Conservation (phyloP, 495 filamentous ascomycete genomes). For the Bryoglossum gracile region DNA sequence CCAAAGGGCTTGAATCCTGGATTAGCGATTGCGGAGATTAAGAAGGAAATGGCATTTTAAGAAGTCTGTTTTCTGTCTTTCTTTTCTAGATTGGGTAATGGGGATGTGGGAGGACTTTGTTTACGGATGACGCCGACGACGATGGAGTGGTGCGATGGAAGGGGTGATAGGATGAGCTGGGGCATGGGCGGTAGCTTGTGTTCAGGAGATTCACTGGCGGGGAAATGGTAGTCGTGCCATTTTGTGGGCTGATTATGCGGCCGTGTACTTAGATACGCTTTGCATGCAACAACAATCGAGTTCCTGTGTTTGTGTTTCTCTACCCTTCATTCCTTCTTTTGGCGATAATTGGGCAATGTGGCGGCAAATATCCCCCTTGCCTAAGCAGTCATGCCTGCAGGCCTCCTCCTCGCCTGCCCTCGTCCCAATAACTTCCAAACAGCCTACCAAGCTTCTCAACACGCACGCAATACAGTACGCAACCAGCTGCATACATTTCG, state of each 20-base stretch:
- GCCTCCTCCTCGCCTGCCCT: no score
- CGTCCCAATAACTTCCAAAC: no score
- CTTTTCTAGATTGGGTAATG: neutral
- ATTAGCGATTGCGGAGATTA: slow-evolving; percentile 91
- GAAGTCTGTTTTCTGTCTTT: no score
- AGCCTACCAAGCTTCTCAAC: no score
- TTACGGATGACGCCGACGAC: neutral
- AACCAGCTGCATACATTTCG: no score
- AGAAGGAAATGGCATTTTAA: slow-evolving; percentile 87
- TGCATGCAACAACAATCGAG: no score
- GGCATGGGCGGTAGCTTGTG: neutral
- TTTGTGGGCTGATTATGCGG: slow-evolving; percentile 11
- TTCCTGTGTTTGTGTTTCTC: neutral
- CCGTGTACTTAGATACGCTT: slow-evolving; percentile 3
- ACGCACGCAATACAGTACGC: no score
- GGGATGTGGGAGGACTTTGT: neutral
- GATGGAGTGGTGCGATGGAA: neutral
- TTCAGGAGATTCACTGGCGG: neutral
- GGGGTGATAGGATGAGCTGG: neutral
- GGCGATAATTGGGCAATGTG: neutral
- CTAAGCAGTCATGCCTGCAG: no score
- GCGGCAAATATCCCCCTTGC: no score
- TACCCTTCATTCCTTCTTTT: neutral
- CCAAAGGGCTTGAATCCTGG: slow-evolving; percentile 98
- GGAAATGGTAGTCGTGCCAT: neutral